These are phyloP conservation scores for Hypoxylon sp. DNA, from an alignment of 2,329 filamentous ascomycete genomes.

Conservation along the genomic window DNA sequence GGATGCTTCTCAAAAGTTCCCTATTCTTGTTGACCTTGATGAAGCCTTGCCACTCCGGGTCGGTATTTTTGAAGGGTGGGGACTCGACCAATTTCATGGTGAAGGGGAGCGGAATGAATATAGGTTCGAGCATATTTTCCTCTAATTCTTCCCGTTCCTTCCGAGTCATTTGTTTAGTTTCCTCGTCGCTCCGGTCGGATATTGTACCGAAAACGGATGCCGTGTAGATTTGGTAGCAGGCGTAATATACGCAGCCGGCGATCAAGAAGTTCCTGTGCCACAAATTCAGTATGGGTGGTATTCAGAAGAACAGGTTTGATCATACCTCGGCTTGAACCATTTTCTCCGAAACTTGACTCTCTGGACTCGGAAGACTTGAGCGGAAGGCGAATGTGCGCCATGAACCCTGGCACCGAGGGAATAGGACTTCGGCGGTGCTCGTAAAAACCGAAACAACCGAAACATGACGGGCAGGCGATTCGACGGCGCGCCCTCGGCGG, in stretches of 20 bases:
- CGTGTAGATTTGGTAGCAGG: slow-evolving; percentile 58
- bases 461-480: slow-evolving; percentile 43
- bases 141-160: slow-evolving; percentile 57
- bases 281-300: slow-evolving; percentile 14
- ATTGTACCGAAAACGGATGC: slow-evolving; percentile 61
- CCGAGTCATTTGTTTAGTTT: slow-evolving; percentile 57
- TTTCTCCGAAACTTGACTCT: slow-evolving; percentile 46
- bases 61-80: slow-evolving; percentile 64
- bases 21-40: slow-evolving; percentile 67
- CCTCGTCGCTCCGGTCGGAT: slow-evolving; percentile 56
- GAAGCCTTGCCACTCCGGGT: slow-evolving; percentile 74
- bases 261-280: slow-evolving; percentile 46
- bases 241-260: slow-evolving; percentile 50
- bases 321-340: slow-evolving; percentile 46
- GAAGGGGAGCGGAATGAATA: slow-evolving; percentile 73
- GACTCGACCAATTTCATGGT: slow-evolving; percentile 63
- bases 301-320: not conserved
- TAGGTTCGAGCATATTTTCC: slow-evolving; percentile 58
- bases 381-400: slow-evolving; percentile 24
- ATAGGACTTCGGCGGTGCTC: slow-evolving; percentile 41
- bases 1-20: slow-evolving; percentile 60
- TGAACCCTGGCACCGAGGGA: slow-evolving; percentile 38
- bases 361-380: slow-evolving; percentile 46
- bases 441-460: slow-evolving; percentile 49
- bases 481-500: slow-evolving; percentile 44